phyloP scores from a whole-genome alignment of 495 filamentous ascomycete species.

The Xylaria grammica region DNA sequence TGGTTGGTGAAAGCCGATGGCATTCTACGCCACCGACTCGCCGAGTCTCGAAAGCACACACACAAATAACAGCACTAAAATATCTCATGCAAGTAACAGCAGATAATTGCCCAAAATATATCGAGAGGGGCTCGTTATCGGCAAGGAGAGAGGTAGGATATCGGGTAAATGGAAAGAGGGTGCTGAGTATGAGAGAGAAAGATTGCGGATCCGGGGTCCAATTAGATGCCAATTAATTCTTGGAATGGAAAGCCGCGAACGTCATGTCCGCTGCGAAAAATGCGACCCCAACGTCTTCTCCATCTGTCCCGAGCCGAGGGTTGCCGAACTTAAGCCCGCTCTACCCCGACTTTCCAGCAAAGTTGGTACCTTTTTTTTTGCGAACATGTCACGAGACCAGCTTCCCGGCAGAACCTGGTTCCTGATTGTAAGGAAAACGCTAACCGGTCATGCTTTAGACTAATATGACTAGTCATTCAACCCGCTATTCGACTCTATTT shows the following conservation, averaged over 20 bases:
- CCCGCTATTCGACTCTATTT: no score
- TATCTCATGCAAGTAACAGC: slow-evolving; percentile 4
- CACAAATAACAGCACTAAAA: background rate
- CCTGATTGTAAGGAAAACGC: background rate
- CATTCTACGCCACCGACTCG: slow-evolving; percentile 48
- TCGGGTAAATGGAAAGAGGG: slow-evolving; percentile 7
- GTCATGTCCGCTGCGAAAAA: slow-evolving; percentile 30
- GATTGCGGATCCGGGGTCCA: slow-evolving; percentile 11
- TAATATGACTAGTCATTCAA: no score
- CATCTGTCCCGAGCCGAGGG: slow-evolving; percentile 34
- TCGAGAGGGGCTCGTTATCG: background rate
- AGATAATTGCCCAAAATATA: background rate
- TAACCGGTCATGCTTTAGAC: background rate
- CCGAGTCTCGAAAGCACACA: slow-evolving; percentile 4
- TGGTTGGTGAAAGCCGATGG: slow-evolving; percentile 54
- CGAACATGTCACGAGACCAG: background rate
- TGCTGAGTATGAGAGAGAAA: background rate
- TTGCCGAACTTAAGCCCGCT: slow-evolving; percentile 36
- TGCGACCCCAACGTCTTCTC: slow-evolving; percentile 6
- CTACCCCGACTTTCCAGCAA: background rate
- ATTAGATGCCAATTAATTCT: slow-evolving; percentile 17
- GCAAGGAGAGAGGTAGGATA: slow-evolving; percentile 4
- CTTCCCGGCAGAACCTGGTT: slow-evolving; percentile 4
- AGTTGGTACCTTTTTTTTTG: background rate
- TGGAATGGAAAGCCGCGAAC: slow-evolving; percentile 34